phyloP scores from a whole-genome alignment of 2,329 filamentous ascomycete species.

The Leptographium wingfieldii region DNA sequence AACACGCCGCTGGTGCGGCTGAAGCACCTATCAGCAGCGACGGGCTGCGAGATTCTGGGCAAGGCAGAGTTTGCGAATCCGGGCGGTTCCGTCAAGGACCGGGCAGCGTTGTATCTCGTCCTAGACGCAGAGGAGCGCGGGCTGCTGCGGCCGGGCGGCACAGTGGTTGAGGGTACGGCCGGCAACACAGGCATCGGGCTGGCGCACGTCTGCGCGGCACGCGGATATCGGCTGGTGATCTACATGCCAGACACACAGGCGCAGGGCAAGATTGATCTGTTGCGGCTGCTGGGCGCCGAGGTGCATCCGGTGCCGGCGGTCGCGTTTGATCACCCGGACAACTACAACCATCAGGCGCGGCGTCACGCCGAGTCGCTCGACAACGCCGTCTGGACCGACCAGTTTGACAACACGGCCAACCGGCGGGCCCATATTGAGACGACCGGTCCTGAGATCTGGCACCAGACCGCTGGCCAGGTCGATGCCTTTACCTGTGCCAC shows the following conservation, averaged over 20 bases:
- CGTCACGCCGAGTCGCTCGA: slow-evolving; percentile 77
- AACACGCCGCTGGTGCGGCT: slow-evolving; percentile 92
- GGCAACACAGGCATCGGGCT: slow-evolving; percentile 97
- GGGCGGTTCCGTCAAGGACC: slow-evolving; percentile 90
- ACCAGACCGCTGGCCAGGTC: slow-evolving; percentile 71
- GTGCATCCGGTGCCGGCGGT: slow-evolving; percentile 94
- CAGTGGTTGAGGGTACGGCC: slow-evolving; percentile 91
- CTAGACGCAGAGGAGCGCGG: slow-evolving; percentile 85
- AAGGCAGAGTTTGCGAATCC: slow-evolving; percentile 99
- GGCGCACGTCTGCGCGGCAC: slow-evolving; percentile 85
- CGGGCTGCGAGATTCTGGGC: slow-evolving; percentile 85
- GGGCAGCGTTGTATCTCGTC: slow-evolving; percentile 87
- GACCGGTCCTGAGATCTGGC: slow-evolving; percentile 94
- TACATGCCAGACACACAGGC: slow-evolving; percentile 99
- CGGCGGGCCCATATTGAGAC: slow-evolving; percentile 90
- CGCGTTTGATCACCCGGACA: slow-evolving; percentile 84
- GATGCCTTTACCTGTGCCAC: slow-evolving; percentile 95
- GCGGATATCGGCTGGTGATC: slow-evolving; percentile 90
- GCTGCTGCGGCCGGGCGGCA: slow-evolving; percentile 61
- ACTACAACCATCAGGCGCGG: slow-evolving; percentile 95
- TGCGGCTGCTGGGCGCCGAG: slow-evolving; percentile 82
- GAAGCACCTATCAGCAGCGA: slow-evolving; percentile 76
- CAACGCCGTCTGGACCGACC: slow-evolving; percentile 96
- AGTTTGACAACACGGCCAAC: slow-evolving; percentile 96
- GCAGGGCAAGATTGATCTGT: slow-evolving; percentile 90